Conservation (phyloP, 2,329 filamentous ascomycete species). For the Nannizzia gypsea region DNA sequence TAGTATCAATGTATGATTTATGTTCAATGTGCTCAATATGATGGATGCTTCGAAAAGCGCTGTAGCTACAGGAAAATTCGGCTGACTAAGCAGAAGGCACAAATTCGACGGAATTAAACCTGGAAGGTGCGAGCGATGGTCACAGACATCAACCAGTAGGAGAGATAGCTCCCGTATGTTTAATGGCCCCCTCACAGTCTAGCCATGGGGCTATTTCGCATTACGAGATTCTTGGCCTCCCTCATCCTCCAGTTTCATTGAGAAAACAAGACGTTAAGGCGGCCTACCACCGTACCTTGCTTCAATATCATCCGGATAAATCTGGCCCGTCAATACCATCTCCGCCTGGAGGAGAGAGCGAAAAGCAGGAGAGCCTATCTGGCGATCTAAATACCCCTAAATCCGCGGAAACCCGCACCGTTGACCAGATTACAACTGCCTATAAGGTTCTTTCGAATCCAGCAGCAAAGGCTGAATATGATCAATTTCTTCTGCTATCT, state of each 20-base stretch:
- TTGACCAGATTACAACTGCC: conserved; percentile 50
- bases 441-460: conserved; percentile 43
- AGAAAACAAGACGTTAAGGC: conserved; percentile 37
- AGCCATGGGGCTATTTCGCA: conserved; percentile 17
- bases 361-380: background rate
- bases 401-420: conserved; percentile 21
- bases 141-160: background rate
- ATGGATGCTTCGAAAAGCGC: too few species aligned
- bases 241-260: conserved; percentile 18
- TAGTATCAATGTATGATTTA: background rate
- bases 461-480: conserved; percentile 36
- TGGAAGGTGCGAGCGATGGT: background rate
- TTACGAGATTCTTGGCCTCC: conserved; percentile 33
- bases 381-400: background rate
- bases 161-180: background rate
- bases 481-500: conserved; percentile 30
- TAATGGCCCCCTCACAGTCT: background rate
- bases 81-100: background rate
- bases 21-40: too few species aligned
- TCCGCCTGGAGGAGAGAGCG: background rate
- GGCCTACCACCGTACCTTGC: conserved; percentile 47
- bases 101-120: background rate
- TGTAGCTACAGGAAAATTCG: too few species aligned
- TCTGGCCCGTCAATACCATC: conserved; percentile 7
- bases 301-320: conserved; percentile 47